Base-by-base conservation (phyloP, 2,329 filamentous ascomycete genomes). In the Xylaria arbuscula region DNA sequence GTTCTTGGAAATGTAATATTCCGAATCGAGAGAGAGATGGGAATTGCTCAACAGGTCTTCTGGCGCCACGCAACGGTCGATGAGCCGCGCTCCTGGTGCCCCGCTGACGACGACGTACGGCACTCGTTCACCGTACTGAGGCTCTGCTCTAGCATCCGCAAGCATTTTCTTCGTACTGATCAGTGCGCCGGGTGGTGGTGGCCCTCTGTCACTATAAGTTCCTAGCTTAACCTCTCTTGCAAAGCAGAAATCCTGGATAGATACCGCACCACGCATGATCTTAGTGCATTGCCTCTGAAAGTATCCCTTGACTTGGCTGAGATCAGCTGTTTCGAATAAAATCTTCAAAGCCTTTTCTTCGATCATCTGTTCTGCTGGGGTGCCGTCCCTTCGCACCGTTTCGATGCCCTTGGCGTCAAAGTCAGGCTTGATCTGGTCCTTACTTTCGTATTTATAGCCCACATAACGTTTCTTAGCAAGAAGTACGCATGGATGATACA, bases 401-500 rank as follows among this genome's bases (percentile, higher is more conserved):
- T 99, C 97, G 71, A 98, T 99, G 36, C 97, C 96, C 80, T 99
- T 99, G 66, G 96, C 97, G 78, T 99, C 97, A 72, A 98, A 98
- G 0, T 97, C 92, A 0, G 96, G 95, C 72, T 90, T 89, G 9
- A 79, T 83, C 77, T 99, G 96, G 17, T 87, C 84, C 45, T 87
- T 88, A 72, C 85, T 88, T 77, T 99, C 96, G 81, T 97, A 99
- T 78, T 97, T 98, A 85, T 97, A 98, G 6, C 97, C 97, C 3
- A 98, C 97, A 75, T 99, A 99, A 64, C 96, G 92, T 78, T 99
- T 99, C 83, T 99, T 99, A 19, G 97, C 94, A 0, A 99, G 86
- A 4, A 99, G 86, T 0, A 98, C 90, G 77, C 95, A 98, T 0
- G 97, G 96, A 71, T 97, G 92, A 80, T 99, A 99, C 1, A 99